Evolutionary conservation across 495 filamentous ascomycete species (phyloP).

Genomic region (Geopyxis carbonaria): DNA sequence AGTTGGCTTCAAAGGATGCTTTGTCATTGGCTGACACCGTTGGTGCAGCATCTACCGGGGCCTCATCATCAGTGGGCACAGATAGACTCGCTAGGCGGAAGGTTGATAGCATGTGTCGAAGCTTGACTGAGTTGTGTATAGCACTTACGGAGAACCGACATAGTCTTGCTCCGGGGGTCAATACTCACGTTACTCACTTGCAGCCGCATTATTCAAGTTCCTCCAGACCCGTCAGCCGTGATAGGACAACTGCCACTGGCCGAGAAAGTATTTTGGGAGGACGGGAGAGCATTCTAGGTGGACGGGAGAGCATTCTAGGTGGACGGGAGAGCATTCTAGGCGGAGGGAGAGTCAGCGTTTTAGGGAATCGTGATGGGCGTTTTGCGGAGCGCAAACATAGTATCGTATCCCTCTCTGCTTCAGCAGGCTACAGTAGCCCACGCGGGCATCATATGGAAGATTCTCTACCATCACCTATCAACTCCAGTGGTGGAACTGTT

Average conservation of each 20-base stretch:
- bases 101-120: slow-evolving; percentile 81
- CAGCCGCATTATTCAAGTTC: slow-evolving; percentile 1
- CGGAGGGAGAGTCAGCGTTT: no score
- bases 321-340: slow-evolving; percentile 9
- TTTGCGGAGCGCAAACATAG: slow-evolving; percentile 17
- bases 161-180: slow-evolving; percentile 18
- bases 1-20: slow-evolving; percentile 67
- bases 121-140: slow-evolving; percentile 80
- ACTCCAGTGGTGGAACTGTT: slow-evolving; percentile 22
- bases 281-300: slow-evolving; percentile 8
- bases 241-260: slow-evolving; percentile 4
- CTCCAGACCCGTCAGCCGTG: slow-evolving; percentile 17
- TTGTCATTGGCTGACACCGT: slow-evolving; percentile 57
- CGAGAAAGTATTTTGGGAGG: slow-evolving; percentile 10
- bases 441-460: slow-evolving; percentile 33
- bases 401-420: slow-evolving; percentile 18
- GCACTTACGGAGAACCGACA: slow-evolving; percentile 46
- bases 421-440: slow-evolving; percentile 32
- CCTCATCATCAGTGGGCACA: slow-evolving; percentile 40
- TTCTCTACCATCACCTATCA: slow-evolving; percentile 30
- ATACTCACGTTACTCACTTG: slow-evolving; percentile 20
- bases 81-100: slow-evolving; percentile 77
- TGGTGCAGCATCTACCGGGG: slow-evolving; percentile 43
- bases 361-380: no score
- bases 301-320: slow-evolving; percentile 9